Evolutionary conservation across 495 filamentous ascomycete genomes (phyloP).

Genomic region (Lasiosphaeriaceae sp.): DNA sequence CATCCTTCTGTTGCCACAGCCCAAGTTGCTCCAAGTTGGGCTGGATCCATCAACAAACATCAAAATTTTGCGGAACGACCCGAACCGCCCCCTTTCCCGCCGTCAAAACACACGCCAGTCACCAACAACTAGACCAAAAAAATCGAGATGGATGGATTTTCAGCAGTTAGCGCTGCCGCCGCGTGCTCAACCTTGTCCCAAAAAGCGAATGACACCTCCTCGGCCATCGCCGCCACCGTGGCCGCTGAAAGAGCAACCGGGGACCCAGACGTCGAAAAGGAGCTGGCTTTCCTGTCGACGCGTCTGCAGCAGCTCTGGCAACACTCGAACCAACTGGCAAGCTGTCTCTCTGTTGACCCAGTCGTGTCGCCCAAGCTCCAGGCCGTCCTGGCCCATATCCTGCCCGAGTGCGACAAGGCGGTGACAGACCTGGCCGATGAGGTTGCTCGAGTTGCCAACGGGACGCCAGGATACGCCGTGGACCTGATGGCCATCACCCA

Average conservation of each 20-base stretch:
- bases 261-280: background rate
- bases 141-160: background rate
- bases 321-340: constrained; percentile 5
- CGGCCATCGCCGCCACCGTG: background rate
- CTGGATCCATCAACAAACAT: no score
- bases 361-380: constrained; percentile 1
- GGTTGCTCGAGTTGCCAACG: background rate
- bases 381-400: background rate
- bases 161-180: background rate
- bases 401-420: background rate
- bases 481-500: background rate
- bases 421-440: background rate
- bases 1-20: no score
- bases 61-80: no score
- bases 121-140: no score
- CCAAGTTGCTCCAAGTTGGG: no score
- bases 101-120: no score
- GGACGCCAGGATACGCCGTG: background rate
- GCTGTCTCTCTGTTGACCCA: background rate
- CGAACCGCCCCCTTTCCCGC: no score
- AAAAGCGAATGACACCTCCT: background rate
- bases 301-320: constrained; percentile 8
- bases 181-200: background rate
- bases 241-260: no score
- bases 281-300: background rate